These are phyloP conservation scores for Spergularia marina DNA, from an alignment of 148 eudicot genomes.

Conservation along the genomic window DNA sequence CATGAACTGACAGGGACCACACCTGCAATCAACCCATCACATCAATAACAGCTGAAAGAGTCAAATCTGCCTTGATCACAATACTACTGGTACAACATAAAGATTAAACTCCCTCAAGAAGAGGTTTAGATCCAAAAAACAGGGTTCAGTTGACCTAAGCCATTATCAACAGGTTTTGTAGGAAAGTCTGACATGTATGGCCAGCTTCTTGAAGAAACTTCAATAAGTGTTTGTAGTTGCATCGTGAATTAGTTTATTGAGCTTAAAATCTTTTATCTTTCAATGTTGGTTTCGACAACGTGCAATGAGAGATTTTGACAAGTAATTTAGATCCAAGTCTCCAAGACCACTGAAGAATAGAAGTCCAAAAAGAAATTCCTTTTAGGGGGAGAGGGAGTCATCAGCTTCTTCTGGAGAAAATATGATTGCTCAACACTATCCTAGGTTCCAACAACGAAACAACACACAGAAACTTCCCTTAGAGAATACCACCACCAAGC, in stretches of 20 bases:
- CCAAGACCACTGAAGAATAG: background rate
- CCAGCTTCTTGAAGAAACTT: background rate
- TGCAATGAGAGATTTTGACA: background rate
- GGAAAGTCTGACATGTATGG: too few relatives aligned
- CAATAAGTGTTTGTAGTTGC: too few relatives aligned
- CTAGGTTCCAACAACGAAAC: background rate
- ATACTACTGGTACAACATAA: background rate
- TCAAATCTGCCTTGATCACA: background rate
- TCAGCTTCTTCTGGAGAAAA: background rate
- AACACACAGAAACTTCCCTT: background rate
- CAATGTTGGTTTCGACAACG: background rate
- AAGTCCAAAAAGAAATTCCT: background rate
- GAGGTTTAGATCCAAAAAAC: background rate
- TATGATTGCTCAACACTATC: background rate
- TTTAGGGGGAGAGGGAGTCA: background rate
- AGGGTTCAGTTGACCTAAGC: too few relatives aligned
- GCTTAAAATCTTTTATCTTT: background rate
- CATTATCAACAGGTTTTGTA: too few relatives aligned
- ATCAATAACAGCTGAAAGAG: background rate
- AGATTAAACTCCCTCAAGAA: background rate
- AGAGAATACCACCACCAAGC: background rate
- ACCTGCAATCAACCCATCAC: constrained; percentile 46
- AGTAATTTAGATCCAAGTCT: background rate
- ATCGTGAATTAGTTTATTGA: too few relatives aligned
- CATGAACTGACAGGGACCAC: constrained; percentile 97